Conservation (phyloP, 352 stramenopile genomes). For the Phytopythium helicoides region DNA sequence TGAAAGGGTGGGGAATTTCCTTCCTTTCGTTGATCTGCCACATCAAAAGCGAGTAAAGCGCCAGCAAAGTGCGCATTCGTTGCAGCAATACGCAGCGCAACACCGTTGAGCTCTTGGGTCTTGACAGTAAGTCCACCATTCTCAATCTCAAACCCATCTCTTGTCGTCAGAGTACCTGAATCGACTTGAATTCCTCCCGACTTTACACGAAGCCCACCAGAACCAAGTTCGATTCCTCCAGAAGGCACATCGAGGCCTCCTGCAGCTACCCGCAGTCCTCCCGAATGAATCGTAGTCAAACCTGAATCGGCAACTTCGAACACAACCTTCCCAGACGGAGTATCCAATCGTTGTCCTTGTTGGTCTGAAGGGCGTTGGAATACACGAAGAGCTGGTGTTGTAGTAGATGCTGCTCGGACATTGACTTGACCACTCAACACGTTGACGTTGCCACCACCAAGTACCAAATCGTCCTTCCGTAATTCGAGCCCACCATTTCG, state of each 20-base stretch:
- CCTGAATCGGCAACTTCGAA: constrained; percentile 63
- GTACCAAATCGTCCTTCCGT: constrained; percentile 33
- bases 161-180: constrained; percentile 42
- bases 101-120: constrained; percentile 40
- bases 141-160: constrained; percentile 55
- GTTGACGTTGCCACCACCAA: constrained; percentile 37
- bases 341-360: constrained; percentile 2
- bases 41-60: constrained; percentile 43
- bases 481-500: constrained; percentile 38
- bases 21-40: constrained; percentile 18
- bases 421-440: constrained; percentile 41
- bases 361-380: constrained; percentile 17
- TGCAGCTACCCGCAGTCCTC: constrained; percentile 45
- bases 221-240: constrained; percentile 57
- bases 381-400: constrained; percentile 14
- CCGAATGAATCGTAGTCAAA: constrained; percentile 45
- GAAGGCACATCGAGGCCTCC: constrained; percentile 54
- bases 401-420: constrained; percentile 11
- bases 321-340: constrained; percentile 16
- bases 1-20: constrained; percentile 26
- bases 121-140: constrained; percentile 56
- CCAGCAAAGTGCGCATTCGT: constrained; percentile 52
- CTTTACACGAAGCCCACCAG: constrained; percentile 51
- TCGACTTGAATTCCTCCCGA: constrained; percentile 57
- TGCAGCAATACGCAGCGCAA: constrained; percentile 39